Base-by-base conservation (phyloP, 176 grass and related monocot genomes). In the Alopecurus myosuroides region DNA sequence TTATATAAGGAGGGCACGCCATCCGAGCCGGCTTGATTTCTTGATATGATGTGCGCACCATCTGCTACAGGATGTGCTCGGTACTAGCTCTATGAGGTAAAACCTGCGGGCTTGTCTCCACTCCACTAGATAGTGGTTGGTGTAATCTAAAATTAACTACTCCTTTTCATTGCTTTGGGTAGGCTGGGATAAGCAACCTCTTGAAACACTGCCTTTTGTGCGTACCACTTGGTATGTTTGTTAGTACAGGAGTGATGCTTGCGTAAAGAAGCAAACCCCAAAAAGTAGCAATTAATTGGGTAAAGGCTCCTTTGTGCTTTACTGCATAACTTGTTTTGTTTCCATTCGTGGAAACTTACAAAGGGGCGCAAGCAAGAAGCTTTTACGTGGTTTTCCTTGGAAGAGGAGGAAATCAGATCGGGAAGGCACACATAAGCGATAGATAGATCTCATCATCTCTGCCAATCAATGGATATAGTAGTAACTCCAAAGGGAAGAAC, bases 251-350 rank as follows among this genome's bases (percentile, higher is more conserved):
- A 56, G 34, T 15, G 69, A 56, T 79, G 28, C 41, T 37, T 85
- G 76, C n/a, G 84, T 34, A 65, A 6, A 53, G 22, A 89, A 75
- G 67, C 35, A 74, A 80, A 60, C 5, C 48, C 53, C 66, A n/a
- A 49, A 29, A 72, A 60, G 49, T 14, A 14, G 17, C 14, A 73
- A 14, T 3, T 9, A 62, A 62, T 61, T 80, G 51, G 31, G 42
- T 57, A 0, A 34, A 15, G 35, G 70, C 25, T 29, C 35, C 20
- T 66, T 36, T 34, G 39, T 44, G 40, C 70, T 48, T 57, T 62
- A 48, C 69, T 50, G 46, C 44, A 9, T 39, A 42, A 29, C 31
- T 18, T 80, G 68, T 5, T 30, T n/a, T n/a, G n/a, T 64, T 31
- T 15, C n/a, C 52, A 30, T 35, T 37, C 15, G 14, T 50, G 15